phyloP scores from a whole-genome alignment of 768 basidiomycete species.

The Suillus lakei region DNA sequence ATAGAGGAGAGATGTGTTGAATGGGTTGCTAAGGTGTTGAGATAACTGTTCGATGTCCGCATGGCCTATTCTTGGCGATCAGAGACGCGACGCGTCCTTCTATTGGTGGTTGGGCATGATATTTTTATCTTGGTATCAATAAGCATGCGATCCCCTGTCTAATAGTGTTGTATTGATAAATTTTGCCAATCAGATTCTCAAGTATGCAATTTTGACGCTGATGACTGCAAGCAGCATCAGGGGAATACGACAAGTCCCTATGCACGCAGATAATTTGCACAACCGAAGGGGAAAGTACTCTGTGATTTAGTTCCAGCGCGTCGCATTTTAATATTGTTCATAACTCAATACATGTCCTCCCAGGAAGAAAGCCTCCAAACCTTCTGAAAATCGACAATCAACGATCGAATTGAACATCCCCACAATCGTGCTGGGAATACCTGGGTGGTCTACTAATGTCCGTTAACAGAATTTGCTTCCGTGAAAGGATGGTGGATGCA shows the following conservation, averaged over 20 bases:
- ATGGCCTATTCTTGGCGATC: background rate
- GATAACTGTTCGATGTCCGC: background rate
- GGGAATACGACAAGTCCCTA: background rate
- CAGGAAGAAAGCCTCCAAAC: too few species aligned
- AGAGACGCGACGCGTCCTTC: background rate
- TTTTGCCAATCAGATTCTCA: background rate
- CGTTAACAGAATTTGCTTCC: background rate
- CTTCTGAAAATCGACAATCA: background rate
- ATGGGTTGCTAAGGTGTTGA: background rate
- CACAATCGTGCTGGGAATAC: background rate
- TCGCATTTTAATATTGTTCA: too few species aligned
- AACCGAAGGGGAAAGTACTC: too few species aligned
- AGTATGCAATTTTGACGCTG: background rate
- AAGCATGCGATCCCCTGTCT: background rate
- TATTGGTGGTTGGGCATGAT: background rate
- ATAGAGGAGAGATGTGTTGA: background rate
- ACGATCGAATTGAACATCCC: background rate
- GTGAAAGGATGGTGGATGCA: background rate
- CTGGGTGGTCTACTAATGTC: background rate
- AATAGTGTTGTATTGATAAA: background rate
- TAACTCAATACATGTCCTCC: too few species aligned
- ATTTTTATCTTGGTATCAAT: background rate
- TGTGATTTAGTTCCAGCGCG: too few species aligned
- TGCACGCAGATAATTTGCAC: background rate
- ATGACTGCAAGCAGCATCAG: background rate